Evolutionary conservation across 768 basidiomycete genomes (phyloP), one percentile per base, ranked within the genome.

Genomic region (Stropharia rugosoannulata): DNA sequence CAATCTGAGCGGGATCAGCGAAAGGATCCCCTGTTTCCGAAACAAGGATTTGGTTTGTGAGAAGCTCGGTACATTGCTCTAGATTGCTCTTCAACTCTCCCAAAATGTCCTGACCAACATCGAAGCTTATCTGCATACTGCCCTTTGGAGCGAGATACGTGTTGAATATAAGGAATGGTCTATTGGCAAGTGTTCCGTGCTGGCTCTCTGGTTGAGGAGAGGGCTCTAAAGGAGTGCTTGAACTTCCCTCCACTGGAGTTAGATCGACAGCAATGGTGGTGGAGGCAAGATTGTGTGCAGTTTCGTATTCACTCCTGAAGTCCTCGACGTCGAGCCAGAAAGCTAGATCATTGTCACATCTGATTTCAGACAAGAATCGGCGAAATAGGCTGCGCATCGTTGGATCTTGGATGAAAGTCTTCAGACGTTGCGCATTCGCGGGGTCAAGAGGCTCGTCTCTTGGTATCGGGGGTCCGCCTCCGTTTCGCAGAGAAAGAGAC

Each of bases 261-360:
- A 29, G 25, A 8, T 36, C 38, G 16, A 27, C 37, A 32, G 12
- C 13, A n/a, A 27, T 45, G 1, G 43, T 19, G 9, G 36, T 37
- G 3, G 50, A 44, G 10, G 25, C 15, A 32, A 25, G 16, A 5
- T 36, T 50, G n/a, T 37, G 41, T 5, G 49, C 25, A 27, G 22
- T 51, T 22, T 51, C 40, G 9, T 55, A 39, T 39, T 59, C 58
- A 12, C 37, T 38, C 29, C 44, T 59, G 22, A 59, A 51, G 52
- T 59, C 58, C 12, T 59, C 54, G 36, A 59, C 58, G 18, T 59
- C 58, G 11, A 55, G 47, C 50, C 49, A 59, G 49, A 59, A 55
- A 1, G 58, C 44, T 10, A 59, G 15, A 29, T 55, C 50, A 40
- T 59, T 51, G 18, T 51, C 44, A 18, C 49, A 55, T 18, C 45